phyloP scores from a whole-genome alignment of 2,329 filamentous ascomycete species.

The Celoporthe dispersa region DNA sequence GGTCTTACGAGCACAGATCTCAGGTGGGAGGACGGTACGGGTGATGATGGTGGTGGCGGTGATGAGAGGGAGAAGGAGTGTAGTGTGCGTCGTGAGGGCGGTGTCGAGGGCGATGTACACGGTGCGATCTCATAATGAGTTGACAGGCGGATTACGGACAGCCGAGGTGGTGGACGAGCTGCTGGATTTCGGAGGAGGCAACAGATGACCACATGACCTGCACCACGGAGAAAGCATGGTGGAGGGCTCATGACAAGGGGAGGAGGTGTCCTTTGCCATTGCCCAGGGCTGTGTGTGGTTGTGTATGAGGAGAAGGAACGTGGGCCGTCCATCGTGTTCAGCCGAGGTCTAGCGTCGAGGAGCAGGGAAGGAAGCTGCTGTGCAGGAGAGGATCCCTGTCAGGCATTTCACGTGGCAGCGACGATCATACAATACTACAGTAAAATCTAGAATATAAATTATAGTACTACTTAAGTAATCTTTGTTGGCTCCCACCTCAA shows the following conservation, averaged over 20 bases:
- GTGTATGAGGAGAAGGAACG: constrained; percentile 7
- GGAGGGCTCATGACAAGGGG: not conserved
- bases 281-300: not conserved
- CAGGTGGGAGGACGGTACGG: not conserved
- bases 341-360: constrained; percentile 25
- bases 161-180: not conserved
- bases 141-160: not conserved
- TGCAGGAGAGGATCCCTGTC: not conserved
- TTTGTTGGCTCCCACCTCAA: not conserved
- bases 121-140: not conserved
- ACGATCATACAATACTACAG: not conserved
- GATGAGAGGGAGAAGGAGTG: not conserved
- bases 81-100: not conserved
- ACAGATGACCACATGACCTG: not conserved
- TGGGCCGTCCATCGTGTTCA: constrained; percentile 2
- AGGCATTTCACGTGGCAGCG: not conserved
- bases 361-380: not conserved
- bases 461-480: not conserved
- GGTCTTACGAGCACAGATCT: not conserved
- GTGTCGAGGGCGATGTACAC: not conserved
- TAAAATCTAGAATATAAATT: no score
- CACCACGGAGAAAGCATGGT: not conserved
- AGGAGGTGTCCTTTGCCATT: not conserved
- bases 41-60: not conserved
- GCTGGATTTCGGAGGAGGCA: not conserved